Evolutionary conservation across 306 rosid genomes (phyloP).

Genomic region (Phaseolus lunatus): DNA sequence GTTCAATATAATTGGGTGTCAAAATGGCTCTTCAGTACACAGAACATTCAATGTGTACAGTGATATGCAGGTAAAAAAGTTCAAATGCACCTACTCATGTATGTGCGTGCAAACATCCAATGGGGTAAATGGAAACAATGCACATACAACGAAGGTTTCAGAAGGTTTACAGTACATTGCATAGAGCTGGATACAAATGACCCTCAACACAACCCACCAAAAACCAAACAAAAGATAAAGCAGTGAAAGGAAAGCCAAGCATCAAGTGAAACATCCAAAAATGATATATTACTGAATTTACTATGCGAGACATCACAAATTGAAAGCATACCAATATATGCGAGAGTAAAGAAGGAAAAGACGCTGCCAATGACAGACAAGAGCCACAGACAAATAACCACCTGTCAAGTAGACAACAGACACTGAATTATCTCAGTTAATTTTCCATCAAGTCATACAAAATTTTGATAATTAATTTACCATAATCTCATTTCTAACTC

Average conservation of each 20-base stretch:
- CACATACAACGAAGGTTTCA: slow-evolving; percentile 24
- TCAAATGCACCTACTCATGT: background rate
- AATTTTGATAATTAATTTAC: background rate
- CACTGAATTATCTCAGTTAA: slow-evolving; percentile 39
- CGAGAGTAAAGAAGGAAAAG: slow-evolving; percentile 78
- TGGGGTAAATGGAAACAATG: slow-evolving; percentile 3
- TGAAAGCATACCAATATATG: slow-evolving; percentile 72
- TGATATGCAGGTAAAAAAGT: background rate
- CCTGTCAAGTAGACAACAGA: slow-evolving; percentile 61
- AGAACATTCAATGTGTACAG: slow-evolving; percentile 4
- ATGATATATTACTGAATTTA: background rate
- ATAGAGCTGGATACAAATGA: slow-evolving; percentile 2
- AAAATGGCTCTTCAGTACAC: background rate
- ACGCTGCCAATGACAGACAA: slow-evolving; percentile 80
- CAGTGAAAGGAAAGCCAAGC: background rate
- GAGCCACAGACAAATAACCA: slow-evolving; percentile 83
- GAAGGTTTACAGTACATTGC: background rate
- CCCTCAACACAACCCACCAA: slow-evolving; percentile 12
- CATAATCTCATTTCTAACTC: slow-evolving; percentile 21
- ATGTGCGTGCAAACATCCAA: slow-evolving; percentile 16
- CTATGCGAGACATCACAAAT: slow-evolving; percentile 13
- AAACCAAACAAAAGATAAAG: slow-evolving; percentile 5
- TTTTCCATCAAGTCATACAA: slow-evolving; percentile 20
- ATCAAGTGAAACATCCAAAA: background rate
- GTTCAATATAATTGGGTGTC: background rate